phyloP scores from a whole-genome alignment of 1,284 basidiomycete genomes.

The Sporisorium sorghi region DNA sequence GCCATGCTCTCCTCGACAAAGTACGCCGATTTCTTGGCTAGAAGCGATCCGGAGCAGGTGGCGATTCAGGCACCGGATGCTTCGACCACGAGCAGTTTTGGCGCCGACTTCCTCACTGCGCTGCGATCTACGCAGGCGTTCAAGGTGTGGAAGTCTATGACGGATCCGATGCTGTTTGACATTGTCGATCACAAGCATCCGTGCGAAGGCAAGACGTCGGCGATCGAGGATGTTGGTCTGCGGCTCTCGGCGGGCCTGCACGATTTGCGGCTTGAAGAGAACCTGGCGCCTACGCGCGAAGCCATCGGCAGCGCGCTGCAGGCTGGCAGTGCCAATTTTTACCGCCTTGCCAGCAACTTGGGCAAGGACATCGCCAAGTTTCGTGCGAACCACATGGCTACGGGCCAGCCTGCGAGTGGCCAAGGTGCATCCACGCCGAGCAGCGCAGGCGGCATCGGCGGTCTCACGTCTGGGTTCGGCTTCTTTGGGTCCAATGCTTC shows the following conservation, averaged over 20 bases:
- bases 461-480: conserved; percentile 30
- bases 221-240: conserved; percentile 65
- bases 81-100: conserved; percentile 48
- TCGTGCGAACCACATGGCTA: conserved; percentile 32
- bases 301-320: conserved; percentile 62
- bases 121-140: conserved; percentile 60
- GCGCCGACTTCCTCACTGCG: conserved; percentile 58
- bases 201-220: conserved; percentile 63
- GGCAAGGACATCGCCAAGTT: conserved; percentile 61
- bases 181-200: conserved; percentile 65
- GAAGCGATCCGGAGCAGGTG: conserved; percentile 43
- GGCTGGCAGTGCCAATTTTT: conserved; percentile 58
- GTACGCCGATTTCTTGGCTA: conserved; percentile 56
- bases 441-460: conserved; percentile 16
- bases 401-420: conserved; percentile 18
- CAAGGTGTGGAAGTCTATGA: conserved; percentile 54
- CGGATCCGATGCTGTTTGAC: conserved; percentile 66
- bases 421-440: conserved; percentile 4
- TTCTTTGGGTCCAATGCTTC: conserved; percentile 27
- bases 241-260: conserved; percentile 63
- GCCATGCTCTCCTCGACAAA: conserved; percentile 64
- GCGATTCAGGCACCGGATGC: conserved; percentile 50
- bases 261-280: conserved; percentile 66
- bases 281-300: conserved; percentile 64
- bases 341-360: conserved; percentile 57